Conservation (phyloP, 176 grass and related monocot genomes). For the Lolium rigidum region DNA sequence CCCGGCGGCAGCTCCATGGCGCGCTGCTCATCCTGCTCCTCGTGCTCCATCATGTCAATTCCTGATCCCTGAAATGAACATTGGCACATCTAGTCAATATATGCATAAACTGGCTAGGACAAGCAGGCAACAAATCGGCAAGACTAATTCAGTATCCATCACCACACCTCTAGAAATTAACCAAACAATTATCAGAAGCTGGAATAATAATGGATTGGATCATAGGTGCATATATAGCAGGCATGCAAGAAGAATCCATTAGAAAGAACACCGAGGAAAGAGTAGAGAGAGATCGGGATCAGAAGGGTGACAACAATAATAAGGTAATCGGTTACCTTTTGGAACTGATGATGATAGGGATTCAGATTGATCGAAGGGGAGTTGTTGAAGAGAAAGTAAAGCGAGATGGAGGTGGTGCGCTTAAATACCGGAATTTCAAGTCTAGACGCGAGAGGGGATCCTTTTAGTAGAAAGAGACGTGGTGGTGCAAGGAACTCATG, state of each 20-base stretch:
- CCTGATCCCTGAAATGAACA: conserved; percentile 22
- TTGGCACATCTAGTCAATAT: conserved; percentile 13
- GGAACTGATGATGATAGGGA: conserved; percentile 13
- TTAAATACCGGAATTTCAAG: conserved; percentile 42
- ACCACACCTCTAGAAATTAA: conserved; percentile 9
- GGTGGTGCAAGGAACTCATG: conserved; percentile 41
- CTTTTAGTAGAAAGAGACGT: conserved; percentile 68
- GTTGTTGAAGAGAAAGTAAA: conserved; percentile 37
- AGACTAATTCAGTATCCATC: neutral
- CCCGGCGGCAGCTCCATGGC: conserved; percentile 73
- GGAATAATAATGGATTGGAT: conserved; percentile 3
- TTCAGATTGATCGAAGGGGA: conserved; percentile 20
- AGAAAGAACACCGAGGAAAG: neutral
- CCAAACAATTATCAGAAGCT: neutral
- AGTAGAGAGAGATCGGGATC: neutral
- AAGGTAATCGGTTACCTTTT: conserved; percentile 40
- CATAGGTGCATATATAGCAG: neutral
- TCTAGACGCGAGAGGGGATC: conserved; percentile 27
- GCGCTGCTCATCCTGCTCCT: conserved; percentile 26
- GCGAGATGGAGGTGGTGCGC: conserved; percentile 27
- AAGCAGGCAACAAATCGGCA: neutral
- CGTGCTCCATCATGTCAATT: conserved; percentile 37
- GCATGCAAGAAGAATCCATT: conserved; percentile 1
- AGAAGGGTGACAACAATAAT: conserved; percentile 7
- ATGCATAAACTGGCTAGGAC: conserved; percentile 14